A percentile compares a stretch with the other conserved stretches of the same genome.
These are phyloP conservation scores for Chytriomyces confervae DNA, from an alignment of 192 early-diverging fungal species.

Conservation along the genomic window DNA sequence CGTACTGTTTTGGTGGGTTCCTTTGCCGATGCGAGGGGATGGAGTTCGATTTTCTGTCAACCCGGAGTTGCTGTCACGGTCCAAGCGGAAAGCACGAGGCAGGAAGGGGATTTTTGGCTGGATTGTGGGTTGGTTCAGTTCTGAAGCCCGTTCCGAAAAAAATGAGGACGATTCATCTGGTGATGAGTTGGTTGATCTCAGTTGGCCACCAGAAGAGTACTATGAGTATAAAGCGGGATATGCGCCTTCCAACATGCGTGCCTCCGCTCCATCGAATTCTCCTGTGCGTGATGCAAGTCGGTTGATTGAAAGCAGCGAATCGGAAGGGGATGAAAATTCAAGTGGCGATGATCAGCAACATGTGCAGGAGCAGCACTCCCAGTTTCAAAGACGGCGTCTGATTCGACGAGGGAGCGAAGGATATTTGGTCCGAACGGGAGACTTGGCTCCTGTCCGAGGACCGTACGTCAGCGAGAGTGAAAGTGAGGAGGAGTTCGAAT, in stretches of 20 bases:
- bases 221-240: constrained; percentile 44
- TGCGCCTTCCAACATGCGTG: constrained; percentile 4
- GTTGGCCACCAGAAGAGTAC: constrained; percentile 82
- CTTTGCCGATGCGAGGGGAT: constrained; percentile 61
- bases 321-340: neutral
- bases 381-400: constrained; percentile 10
- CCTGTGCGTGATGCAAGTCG: constrained; percentile 5
- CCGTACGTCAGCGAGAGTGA: neutral
- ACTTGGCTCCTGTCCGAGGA: neutral
- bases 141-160: neutral
- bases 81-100: constrained; percentile 40
- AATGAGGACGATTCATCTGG: neutral
- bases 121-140: neutral
- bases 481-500: neutral
- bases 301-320: constrained; percentile 10
- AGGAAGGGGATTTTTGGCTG: constrained; percentile 33
- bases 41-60: constrained; percentile 73
- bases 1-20: constrained; percentile 80
- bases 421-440: constrained; percentile 48
- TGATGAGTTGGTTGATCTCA: constrained; percentile 6
- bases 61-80: constrained; percentile 13
- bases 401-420: constrained; percentile 59
- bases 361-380: constrained; percentile 2
- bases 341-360: neutral
- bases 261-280: constrained; percentile 34